Conservation (phyloP, 192 early-diverging fungal genomes). For the Coemansia furcata region DNA sequence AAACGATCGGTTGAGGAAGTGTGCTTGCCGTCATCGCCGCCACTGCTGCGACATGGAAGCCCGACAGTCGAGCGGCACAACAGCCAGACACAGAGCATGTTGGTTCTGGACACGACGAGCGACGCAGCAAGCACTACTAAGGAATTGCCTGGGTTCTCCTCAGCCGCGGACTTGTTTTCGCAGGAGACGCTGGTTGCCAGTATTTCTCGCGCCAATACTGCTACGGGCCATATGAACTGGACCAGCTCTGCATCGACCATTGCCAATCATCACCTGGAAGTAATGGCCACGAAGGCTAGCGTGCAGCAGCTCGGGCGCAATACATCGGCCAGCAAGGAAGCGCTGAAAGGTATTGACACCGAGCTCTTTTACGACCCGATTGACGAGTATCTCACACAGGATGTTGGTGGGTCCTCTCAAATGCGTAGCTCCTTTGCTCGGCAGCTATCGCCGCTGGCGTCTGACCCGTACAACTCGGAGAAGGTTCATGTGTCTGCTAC, state of each 20-base stretch:
- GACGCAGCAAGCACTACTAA: not conserved
- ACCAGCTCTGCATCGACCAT: conserved; percentile 7
- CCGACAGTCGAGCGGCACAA: conserved; percentile 29
- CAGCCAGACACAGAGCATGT: not conserved
- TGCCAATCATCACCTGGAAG: not conserved
- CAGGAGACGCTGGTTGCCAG: not conserved
- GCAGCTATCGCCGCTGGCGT: not conserved
- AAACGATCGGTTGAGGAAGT: not conserved
- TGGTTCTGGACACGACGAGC: not conserved
- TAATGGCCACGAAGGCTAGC: not conserved
- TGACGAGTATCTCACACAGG: conserved; percentile 32
- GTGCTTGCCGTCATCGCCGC: conserved; percentile 35
- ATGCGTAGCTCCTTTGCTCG: not conserved
- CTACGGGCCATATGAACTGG: not conserved
- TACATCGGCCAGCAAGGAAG: not conserved
- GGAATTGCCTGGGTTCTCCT: not conserved
- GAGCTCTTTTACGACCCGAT: conserved; percentile 45
- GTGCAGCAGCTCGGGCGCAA: not conserved
- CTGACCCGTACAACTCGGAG: not conserved
- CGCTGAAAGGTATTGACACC: not conserved
- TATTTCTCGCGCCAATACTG: not conserved
- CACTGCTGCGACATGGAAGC: conserved; percentile 33
- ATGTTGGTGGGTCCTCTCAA: not conserved
- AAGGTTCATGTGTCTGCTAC: not conserved
- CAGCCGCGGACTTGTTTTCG: not conserved